Conservation (phyloP, 495 filamentous ascomycete species). For the Penicillium antarcticum region DNA sequence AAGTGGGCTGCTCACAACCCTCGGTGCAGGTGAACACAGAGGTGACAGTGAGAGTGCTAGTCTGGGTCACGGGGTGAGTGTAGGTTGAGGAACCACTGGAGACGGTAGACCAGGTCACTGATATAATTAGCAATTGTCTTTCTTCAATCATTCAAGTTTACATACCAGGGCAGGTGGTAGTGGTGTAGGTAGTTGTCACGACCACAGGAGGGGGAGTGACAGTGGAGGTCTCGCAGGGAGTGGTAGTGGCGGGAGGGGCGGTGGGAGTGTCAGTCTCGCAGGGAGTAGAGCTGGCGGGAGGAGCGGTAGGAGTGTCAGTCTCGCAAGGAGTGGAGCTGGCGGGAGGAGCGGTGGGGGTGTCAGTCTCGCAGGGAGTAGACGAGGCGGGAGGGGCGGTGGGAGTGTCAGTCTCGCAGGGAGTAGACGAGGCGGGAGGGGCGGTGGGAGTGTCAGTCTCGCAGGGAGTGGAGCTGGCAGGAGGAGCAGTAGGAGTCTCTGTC, state of each 20-base stretch:
- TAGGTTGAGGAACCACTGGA: conserved; percentile 23
- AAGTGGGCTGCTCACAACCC: conserved; percentile 12
- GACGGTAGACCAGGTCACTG: conserved; percentile 23
- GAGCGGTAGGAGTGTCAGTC: neutral
- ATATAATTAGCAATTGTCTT: conserved; percentile 4
- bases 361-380: conserved; percentile 6
- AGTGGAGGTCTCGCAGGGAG: conserved; percentile 5
- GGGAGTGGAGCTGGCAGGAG: neutral
- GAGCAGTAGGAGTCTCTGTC: neutral
- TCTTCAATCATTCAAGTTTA: neutral
- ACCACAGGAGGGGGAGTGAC: conserved; percentile 8
- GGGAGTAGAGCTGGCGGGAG: neutral
- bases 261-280: conserved; percentile 1
- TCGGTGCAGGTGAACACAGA: conserved; percentile 21
- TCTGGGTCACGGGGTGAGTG: conserved; percentile 25
- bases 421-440: neutral
- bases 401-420: conserved; percentile 10
- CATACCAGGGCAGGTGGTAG: conserved; percentile 26
- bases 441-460: conserved; percentile 7
- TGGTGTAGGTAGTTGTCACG: conserved; percentile 17
- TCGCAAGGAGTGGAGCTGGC: neutral
- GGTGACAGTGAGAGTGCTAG: conserved; percentile 22
- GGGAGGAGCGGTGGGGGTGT: neutral
- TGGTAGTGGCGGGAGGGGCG: neutral
- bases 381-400: neutral